phyloP scores from a whole-genome alignment of 2,329 filamentous ascomycete species.

The Alternaria rosae region DNA sequence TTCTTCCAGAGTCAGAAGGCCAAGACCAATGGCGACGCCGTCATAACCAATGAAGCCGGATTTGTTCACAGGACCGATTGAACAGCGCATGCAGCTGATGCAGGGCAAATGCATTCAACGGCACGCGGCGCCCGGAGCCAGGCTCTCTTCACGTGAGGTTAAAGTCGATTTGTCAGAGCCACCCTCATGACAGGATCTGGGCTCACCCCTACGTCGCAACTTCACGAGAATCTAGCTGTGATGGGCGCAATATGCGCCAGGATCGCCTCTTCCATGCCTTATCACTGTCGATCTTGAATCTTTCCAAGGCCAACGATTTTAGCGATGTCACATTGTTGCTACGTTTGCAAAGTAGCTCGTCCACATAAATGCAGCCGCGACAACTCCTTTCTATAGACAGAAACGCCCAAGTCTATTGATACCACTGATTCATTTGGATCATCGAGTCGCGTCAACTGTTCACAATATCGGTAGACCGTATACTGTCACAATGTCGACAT shows the following conservation, averaged over 20 bases:
- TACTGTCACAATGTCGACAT: no score
- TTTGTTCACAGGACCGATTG: background rate
- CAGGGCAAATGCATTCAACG: background rate
- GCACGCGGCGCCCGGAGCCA: background rate
- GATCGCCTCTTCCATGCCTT: no score
- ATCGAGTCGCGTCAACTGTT: no score
- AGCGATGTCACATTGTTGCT: background rate
- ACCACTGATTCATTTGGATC: no score
- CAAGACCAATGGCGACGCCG: background rate
- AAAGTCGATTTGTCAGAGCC: background rate
- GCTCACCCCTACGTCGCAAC: background rate
- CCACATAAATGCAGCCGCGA: background rate
- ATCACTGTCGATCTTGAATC: no score
- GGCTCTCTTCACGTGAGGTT: background rate
- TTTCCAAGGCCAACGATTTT: no score
- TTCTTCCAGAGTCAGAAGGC: background rate
- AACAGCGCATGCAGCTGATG: background rate
- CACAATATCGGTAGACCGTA: no score
- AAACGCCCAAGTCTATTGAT: no score
- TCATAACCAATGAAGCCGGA: background rate
- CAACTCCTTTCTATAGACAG: no score
- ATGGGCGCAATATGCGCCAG: no score
- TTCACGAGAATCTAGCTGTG: no score
- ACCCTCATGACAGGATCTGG: fast-evolving
- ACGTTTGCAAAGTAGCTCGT: background rate